These are phyloP conservation scores for Globisporangium yorkense DNA, from an alignment of 352 stramenopile genomes.

Conservation along the genomic window DNA sequence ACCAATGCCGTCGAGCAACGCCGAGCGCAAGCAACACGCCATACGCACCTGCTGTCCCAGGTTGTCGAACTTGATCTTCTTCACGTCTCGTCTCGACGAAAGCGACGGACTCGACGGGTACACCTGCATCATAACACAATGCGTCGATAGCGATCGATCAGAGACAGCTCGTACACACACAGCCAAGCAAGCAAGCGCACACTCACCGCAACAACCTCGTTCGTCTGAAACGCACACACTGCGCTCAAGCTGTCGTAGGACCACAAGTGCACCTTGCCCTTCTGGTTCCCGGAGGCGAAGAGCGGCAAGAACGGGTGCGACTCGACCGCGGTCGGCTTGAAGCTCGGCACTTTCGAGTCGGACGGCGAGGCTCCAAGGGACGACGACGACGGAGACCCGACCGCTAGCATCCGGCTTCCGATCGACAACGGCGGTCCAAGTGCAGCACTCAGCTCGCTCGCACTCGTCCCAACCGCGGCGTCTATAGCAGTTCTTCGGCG, in stretches of 20 bases:
- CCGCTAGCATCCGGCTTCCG: constrained; percentile 16
- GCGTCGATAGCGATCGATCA: background rate
- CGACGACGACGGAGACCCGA: constrained; percentile 13
- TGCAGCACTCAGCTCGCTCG: constrained; percentile 9
- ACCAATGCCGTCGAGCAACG: background rate
- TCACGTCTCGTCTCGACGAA: constrained; percentile 53
- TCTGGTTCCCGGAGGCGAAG: constrained; percentile 78
- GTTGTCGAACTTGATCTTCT: constrained; percentile 75
- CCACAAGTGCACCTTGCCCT: constrained; percentile 78
- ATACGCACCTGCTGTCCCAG: constrained; percentile 62
- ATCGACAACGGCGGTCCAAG: constrained; percentile 14
- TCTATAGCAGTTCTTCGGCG: constrained; percentile 19
- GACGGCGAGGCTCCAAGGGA: constrained; percentile 11
- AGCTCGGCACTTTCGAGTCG: constrained; percentile 53
- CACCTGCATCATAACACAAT: constrained; percentile 20
- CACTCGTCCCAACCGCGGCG: background rate
- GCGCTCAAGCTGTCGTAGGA: constrained; percentile 77
- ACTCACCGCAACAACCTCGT: constrained; percentile 53
- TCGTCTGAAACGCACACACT: constrained; percentile 59
- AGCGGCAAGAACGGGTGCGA: constrained; percentile 75
- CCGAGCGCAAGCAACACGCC: background rate
- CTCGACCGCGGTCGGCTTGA: constrained; percentile 69
- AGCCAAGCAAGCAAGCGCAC: background rate
- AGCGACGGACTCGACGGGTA: constrained; percentile 56
- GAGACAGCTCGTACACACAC: background rate